Evolutionary conservation across 2,329 filamentous ascomycete genomes (phyloP).

Genomic region (Colletotrichum liaoningense): DNA sequence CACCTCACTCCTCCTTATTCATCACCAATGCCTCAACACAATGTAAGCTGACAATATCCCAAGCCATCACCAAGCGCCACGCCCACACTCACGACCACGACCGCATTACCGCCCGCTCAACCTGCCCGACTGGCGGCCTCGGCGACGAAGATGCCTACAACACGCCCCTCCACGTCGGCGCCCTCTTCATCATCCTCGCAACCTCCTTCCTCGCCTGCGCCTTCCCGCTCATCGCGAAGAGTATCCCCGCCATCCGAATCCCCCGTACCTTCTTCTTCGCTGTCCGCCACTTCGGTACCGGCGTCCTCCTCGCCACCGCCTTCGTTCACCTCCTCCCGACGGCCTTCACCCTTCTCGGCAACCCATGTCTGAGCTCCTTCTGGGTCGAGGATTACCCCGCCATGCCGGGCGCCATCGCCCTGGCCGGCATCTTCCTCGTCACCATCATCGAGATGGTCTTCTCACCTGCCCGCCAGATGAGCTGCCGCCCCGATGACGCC

Average conservation of each 20-base stretch:
- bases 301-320: conserved; percentile 79
- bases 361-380: conserved; percentile 77
- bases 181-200: conserved; percentile 61
- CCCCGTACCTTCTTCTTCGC: conserved; percentile 66
- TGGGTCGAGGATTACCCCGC: conserved; percentile 82
- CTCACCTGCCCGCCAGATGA: conserved; percentile 52
- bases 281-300: conserved; percentile 79
- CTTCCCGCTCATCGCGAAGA: conserved; percentile 66
- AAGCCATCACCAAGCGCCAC: conserved; percentile 19
- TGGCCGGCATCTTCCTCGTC: conserved; percentile 82
- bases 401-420: conserved; percentile 83
- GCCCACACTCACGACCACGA: not conserved
- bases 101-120: conserved; percentile 25
- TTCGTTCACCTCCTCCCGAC: conserved; percentile 81
- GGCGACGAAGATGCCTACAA: conserved; percentile 59
- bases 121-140: conserved; percentile 43
- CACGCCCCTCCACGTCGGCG: conserved; percentile 67
- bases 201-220: conserved; percentile 61
- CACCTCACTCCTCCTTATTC: not conserved
- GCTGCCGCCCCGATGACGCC: conserved; percentile 42
- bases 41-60: not conserved
- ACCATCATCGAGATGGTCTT: conserved; percentile 83
- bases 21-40: not conserved
- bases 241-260: conserved; percentile 64
- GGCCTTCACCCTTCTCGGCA: conserved; percentile 71